Conservation (phyloP, 2,329 filamentous ascomycete species). For the Teratosphaeria destructans region DNA sequence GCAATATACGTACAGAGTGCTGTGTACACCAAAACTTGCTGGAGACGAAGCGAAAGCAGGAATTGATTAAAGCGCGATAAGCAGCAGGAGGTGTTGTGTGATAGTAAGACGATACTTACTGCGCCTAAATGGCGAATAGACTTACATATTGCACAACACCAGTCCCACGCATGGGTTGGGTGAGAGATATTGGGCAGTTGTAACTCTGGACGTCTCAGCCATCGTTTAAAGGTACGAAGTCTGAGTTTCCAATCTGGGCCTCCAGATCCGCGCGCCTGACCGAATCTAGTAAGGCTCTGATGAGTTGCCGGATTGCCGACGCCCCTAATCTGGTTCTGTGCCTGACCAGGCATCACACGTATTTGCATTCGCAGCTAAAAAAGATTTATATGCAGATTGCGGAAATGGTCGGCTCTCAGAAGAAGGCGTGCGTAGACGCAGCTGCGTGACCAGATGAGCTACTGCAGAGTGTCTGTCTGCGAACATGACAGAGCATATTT, state of each 20-base stretch:
- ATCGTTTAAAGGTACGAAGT: neutral
- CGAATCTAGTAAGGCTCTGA: neutral
- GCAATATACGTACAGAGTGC: too few species aligned
- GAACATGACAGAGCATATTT: too few species aligned
- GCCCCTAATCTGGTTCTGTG: neutral
- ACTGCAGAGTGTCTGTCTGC: neutral
- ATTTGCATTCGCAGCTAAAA: neutral
- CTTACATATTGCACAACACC: neutral
- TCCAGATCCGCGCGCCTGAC: neutral
- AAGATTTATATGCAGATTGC: neutral
- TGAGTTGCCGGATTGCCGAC: neutral
- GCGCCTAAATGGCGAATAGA: neutral
- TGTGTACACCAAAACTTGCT: neutral
- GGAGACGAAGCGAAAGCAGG: neutral
- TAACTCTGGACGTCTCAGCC: neutral
- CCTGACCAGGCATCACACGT: neutral
- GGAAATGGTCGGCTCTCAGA: neutral
- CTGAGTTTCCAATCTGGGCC: neutral
- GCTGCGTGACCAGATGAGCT: neutral
- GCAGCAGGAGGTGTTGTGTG: neutral
- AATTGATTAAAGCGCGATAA: neutral
- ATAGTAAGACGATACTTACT: neutral
- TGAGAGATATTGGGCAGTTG: neutral
- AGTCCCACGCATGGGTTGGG: neutral
- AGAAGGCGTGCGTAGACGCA: neutral